These are phyloP conservation scores for Coemansia asiatica DNA, from an alignment of 192 early-diverging fungal genomes.

Conservation along the genomic window DNA sequence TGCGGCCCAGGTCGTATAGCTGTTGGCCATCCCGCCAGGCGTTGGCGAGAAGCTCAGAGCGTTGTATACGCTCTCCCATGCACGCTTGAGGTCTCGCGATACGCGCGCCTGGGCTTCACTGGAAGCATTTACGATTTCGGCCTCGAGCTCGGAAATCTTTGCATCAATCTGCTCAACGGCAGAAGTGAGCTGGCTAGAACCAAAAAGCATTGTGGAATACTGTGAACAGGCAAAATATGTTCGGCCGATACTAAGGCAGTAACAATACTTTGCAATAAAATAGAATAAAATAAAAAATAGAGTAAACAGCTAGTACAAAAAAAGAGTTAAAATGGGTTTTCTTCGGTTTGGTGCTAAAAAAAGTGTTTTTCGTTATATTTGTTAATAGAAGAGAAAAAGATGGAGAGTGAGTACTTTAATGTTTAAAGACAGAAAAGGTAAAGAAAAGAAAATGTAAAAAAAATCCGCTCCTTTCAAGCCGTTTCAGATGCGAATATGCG, in stretches of 20 bases:
- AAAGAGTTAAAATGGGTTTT: not conserved
- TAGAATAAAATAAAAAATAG: not conserved
- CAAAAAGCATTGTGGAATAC: slow-evolving; percentile 27
- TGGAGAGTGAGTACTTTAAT: not conserved
- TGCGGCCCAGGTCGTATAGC: slow-evolving; percentile 33
- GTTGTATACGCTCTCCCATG: slow-evolving; percentile 51
- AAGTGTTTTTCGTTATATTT: not conserved
- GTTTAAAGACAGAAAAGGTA: not conserved
- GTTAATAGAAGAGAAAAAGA: not conserved
- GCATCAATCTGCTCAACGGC: slow-evolving; percentile 45
- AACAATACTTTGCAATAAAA: not conserved
- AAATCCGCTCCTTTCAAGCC: not conserved
- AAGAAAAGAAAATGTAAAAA: slow-evolving; percentile 1
- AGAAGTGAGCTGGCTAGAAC: slow-evolving; percentile 33
- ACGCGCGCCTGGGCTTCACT: slow-evolving; percentile 44
- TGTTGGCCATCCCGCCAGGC: slow-evolving; percentile 9
- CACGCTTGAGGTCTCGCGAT: slow-evolving; percentile 44
- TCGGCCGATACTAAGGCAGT: not conserved
- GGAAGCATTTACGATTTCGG: slow-evolving; percentile 30
- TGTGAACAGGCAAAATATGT: not conserved
- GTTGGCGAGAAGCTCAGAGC: slow-evolving; percentile 40
- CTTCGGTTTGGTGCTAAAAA: not conserved
- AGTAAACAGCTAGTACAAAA: not conserved
- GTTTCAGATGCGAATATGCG: not conserved
- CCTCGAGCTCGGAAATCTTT: slow-evolving; percentile 47